Percentiles rank a stretch among this genome's conserved stretches.
Evolutionary conservation across 441 rosid species (phyloP).

Genomic region (Macaranga tanarius): DNA sequence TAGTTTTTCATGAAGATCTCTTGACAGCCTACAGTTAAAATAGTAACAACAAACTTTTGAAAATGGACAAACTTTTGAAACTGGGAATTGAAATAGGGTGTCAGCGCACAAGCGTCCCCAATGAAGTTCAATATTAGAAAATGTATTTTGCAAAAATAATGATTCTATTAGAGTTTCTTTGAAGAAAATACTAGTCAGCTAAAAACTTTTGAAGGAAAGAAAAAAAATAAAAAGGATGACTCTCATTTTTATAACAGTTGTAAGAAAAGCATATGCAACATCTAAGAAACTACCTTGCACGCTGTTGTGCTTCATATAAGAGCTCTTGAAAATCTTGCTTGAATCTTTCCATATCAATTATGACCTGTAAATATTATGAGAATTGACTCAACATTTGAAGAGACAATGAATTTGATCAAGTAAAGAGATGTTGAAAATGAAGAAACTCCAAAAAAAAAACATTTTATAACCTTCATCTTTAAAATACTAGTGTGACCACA

Average conservation of each 20-base stretch:
- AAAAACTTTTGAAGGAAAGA: neutral
- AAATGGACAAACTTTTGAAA: neutral
- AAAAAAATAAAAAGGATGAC: neutral
- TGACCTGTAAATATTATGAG: slow-evolving; percentile 45
- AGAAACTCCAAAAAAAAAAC: neutral
- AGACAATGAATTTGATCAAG: neutral
- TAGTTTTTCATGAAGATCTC: slow-evolving; percentile 54
- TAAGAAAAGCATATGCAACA: neutral
- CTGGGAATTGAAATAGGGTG: neutral
- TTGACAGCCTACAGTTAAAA: slow-evolving; percentile 53
- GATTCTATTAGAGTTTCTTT: neutral
- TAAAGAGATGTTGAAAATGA: neutral
- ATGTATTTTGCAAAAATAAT: neutral
- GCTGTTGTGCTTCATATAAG: slow-evolving; percentile 45
- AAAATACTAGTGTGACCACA: neutral
- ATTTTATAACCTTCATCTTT: neutral
- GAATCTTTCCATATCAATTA: slow-evolving; percentile 79
- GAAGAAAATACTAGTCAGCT: neutral
- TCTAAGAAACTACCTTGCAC: slow-evolving; percentile 37
- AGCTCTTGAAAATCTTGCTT: slow-evolving; percentile 65
- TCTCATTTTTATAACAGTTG: too few species aligned
- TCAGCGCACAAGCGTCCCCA: neutral
- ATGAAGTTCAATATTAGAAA: neutral
- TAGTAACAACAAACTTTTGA: neutral
- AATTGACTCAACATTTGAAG: slow-evolving; percentile 4